phyloP scores from a whole-genome alignment of 2,329 filamentous ascomycete species.

The Pestalotiopsis sp. region DNA sequence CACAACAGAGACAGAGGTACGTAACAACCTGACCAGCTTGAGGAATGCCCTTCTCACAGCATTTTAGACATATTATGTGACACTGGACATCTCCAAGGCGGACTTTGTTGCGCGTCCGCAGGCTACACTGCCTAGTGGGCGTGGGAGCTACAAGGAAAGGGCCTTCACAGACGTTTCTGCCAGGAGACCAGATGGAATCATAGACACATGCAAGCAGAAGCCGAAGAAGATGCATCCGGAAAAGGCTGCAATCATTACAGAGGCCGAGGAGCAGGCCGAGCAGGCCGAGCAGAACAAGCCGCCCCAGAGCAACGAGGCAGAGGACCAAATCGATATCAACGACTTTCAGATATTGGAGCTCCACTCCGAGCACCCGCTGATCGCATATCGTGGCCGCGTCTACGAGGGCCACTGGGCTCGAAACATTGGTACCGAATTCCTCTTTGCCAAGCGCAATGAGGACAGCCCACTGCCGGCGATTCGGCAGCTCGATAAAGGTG shows the following conservation, averaged over 20 bases:
- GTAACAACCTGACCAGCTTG: background rate
- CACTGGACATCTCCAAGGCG: constrained; percentile 63
- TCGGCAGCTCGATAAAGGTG: constrained; percentile 55
- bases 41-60: background rate
- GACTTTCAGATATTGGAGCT: constrained; percentile 82
- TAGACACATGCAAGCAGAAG: background rate
- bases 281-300: constrained; percentile 5
- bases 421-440: constrained; percentile 80
- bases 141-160: constrained; percentile 50
- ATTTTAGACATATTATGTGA: constrained; percentile 63
- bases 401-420: constrained; percentile 82
- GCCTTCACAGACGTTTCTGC: constrained; percentile 22
- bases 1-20: constrained; percentile 61
- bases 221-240: constrained; percentile 26
- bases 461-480: constrained; percentile 44
- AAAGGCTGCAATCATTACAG: constrained; percentile 13
- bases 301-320: constrained; percentile 12
- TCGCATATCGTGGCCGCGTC: constrained; percentile 77
- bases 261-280: constrained; percentile 27
- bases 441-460: constrained; percentile 61
- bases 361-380: constrained; percentile 73
- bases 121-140: constrained; percentile 36
- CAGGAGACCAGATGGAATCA: constrained; percentile 14
- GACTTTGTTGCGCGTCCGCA: constrained; percentile 53
- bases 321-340: constrained; percentile 28